phyloP scores from a whole-genome alignment of 345 rosid species.

The Boechera divaricarpa region DNA sequence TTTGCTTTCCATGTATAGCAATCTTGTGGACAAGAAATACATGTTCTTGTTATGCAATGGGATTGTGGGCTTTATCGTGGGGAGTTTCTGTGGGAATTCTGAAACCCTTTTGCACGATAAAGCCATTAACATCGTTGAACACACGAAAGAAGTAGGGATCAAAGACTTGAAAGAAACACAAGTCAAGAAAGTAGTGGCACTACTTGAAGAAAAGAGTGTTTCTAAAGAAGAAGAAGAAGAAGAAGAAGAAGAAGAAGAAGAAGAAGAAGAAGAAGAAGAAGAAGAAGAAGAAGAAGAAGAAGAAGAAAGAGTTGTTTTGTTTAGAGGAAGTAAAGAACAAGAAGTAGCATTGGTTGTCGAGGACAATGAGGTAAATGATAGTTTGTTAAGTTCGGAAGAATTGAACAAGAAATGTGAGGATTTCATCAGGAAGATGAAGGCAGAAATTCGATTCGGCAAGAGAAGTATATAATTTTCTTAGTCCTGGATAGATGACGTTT shows the following conservation, averaged over 20 bases:
- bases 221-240: conserved; percentile 25
- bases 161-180: conserved; percentile 15
- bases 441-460: conserved; percentile 42
- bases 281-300: conserved; percentile 24
- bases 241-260: conserved; percentile 27
- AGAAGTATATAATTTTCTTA: neutral
- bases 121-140: conserved; percentile 8
- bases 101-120: conserved; percentile 28
- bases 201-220: conserved; percentile 34
- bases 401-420: conserved; percentile 73
- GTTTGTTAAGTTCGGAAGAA: conserved; percentile 58
- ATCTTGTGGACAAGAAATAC: conserved; percentile 57
- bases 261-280: conserved; percentile 28
- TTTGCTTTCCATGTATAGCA: conserved; percentile 34
- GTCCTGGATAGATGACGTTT: conserved; percentile 21
- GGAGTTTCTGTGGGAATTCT: conserved; percentile 41
- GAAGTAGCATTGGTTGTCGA: conserved; percentile 21
- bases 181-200: conserved; percentile 25
- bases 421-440: conserved; percentile 67
- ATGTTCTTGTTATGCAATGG: conserved; percentile 79
- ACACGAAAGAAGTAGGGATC: conserved; percentile 12
- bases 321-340: conserved; percentile 20
- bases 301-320: conserved; percentile 1
- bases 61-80: conserved; percentile 56
- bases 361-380: conserved; percentile 38